Conservation (phyloP, 768 basidiomycete genomes). For the Macrolepiota albuminosa region DNA sequence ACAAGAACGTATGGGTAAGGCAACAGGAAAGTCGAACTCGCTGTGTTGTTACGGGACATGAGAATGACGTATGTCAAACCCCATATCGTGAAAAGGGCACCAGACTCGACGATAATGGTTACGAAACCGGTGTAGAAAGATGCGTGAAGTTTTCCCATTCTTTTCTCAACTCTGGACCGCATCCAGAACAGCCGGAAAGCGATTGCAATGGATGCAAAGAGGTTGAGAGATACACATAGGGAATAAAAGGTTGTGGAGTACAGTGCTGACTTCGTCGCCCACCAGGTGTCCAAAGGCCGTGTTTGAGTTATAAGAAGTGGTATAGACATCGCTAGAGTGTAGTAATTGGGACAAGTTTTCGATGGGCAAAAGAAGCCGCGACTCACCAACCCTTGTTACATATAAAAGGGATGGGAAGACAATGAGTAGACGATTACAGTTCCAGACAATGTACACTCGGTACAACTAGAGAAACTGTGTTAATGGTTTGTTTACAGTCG, state of each 20-base stretch:
- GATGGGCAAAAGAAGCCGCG: not conserved
- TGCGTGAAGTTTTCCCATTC: slow-evolving; percentile 18
- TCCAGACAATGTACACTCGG: slow-evolving; percentile 15
- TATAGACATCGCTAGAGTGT: slow-evolving; percentile 16
- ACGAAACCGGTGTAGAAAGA: slow-evolving; percentile 18
- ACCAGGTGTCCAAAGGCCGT: slow-evolving; percentile 3
- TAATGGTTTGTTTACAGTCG: not conserved
- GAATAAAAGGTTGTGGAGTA: slow-evolving; percentile 16
- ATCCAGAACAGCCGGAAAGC: slow-evolving; percentile 12
- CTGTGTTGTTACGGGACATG: slow-evolving; percentile 6
- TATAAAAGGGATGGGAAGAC: slow-evolving; percentile 15
- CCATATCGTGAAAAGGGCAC: slow-evolving; percentile 20
- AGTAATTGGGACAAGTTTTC: not conserved
- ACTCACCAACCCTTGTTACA: slow-evolving; percentile 14
- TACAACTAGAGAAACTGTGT: slow-evolving; percentile 12
- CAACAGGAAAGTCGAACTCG: slow-evolving; percentile 11
- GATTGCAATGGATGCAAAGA: slow-evolving; percentile 14
- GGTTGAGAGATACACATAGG: slow-evolving; percentile 19
- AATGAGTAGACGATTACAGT: slow-evolving; percentile 10
- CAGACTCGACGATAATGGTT: slow-evolving; percentile 19
- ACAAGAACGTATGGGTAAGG: slow-evolving; percentile 19
- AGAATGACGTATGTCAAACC: slow-evolving; percentile 17
- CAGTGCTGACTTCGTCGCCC: slow-evolving; percentile 4
- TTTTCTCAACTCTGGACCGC: slow-evolving; percentile 12
- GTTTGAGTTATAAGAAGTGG: slow-evolving; percentile 17